Conservation (phyloP, 441 rosid species). For the Erodium chrysanthum region DNA sequence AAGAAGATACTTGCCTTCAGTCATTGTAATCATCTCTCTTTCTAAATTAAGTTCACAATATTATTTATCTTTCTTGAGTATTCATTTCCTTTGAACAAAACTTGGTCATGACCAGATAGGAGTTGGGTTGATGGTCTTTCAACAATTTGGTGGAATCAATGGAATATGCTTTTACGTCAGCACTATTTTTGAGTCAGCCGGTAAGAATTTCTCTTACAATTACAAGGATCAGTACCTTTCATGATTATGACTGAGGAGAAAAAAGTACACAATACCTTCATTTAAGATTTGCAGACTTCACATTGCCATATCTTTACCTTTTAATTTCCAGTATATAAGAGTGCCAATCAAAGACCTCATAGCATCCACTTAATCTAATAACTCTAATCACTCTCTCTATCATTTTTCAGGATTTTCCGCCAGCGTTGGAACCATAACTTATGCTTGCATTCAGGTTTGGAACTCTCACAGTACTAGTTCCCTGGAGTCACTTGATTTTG, state of each 20-base stretch:
- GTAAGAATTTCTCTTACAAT: conserved; percentile 19
- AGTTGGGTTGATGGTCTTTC: conserved; percentile 41
- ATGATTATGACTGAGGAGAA: background rate
- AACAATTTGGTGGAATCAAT: conserved; percentile 36
- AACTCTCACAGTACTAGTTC: background rate
- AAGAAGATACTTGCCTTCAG: conserved; percentile 22
- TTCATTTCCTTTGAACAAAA: background rate
- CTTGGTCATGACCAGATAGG: conserved; percentile 24
- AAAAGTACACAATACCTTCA: background rate
- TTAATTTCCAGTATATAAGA: background rate
- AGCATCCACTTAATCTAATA: background rate
- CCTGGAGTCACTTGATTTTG: background rate
- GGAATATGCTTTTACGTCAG: conserved; percentile 33
- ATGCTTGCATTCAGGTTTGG: conserved; percentile 12
- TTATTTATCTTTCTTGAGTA: background rate
- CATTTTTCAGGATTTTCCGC: conserved; percentile 26
- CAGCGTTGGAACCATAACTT: conserved; percentile 25
- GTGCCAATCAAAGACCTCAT: background rate
- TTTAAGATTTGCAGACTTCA: background rate
- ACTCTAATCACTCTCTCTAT: background rate
- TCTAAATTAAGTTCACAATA: background rate
- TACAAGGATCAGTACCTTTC: background rate
- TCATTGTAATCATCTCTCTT: conserved; percentile 28
- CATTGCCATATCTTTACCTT: background rate
- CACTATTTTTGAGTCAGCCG: conserved; percentile 34